These are phyloP conservation scores for Ganoderma boninense DNA, from an alignment of 1,284 basidiomycete species.

Conservation along the genomic window DNA sequence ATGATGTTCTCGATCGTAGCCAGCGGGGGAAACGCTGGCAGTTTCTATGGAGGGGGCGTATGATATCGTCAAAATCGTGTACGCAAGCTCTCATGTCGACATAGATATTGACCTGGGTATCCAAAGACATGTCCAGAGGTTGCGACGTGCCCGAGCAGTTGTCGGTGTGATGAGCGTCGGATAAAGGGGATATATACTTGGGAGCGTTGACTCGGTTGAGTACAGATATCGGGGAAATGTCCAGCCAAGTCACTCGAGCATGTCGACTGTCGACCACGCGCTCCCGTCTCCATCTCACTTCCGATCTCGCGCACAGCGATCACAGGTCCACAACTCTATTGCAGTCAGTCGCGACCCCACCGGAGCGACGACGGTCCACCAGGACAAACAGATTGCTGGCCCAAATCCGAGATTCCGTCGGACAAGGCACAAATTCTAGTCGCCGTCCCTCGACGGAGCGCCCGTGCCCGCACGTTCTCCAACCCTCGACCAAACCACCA, in stretches of 20 bases:
- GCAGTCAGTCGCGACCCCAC: not conserved
- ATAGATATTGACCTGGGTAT: conserved; percentile 52
- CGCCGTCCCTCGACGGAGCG: conserved; percentile 28
- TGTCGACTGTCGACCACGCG: too few relatives aligned
- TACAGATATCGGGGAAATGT: not conserved
- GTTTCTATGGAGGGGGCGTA: conserved; percentile 52
- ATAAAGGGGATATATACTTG: not conserved
- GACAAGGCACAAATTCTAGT: conserved; percentile 13
- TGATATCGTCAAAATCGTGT: conserved; percentile 20
- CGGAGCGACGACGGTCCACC: conserved; percentile 6
- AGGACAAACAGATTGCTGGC: not conserved
- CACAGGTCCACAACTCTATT: not conserved
- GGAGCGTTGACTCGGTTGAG: not conserved
- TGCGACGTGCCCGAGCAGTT: not conserved
- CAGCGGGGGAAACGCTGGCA: conserved; percentile 74
- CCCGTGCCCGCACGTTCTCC: conserved; percentile 23
- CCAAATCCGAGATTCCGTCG: conserved; percentile 24
- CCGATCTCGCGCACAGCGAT: conserved; percentile 6
- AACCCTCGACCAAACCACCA: conserved; percentile 39
- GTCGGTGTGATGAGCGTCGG: conserved; percentile 1
- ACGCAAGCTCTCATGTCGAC: not conserved
- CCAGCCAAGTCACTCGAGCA: conserved; percentile 14
- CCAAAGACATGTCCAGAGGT: conserved; percentile 22
- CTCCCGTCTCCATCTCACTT: conserved; percentile 18
- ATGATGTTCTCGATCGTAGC: conserved; percentile 76